Base-by-base conservation (phyloP, 306 rosid genomes). In the Carpinus fangiana region DNA sequence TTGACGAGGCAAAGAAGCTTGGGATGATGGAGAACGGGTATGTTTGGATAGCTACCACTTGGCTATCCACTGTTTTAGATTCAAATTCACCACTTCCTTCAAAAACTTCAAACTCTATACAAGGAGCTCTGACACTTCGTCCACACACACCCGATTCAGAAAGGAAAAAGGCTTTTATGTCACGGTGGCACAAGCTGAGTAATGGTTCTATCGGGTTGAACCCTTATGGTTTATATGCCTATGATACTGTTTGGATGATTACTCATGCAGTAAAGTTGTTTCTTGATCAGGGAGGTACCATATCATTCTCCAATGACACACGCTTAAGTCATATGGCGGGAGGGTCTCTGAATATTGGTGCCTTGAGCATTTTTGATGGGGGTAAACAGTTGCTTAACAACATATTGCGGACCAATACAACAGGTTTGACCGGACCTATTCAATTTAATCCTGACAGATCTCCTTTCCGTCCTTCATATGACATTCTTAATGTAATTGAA, bases 221-320 rank as follows among this genome's bases (percentile, higher is more conserved):
- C 61, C 82, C 87, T 5, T 88, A 85, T 46, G 89, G 86, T 36
- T 51, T 88, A 34, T 88, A 83, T 79, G 91, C 91, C 31, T 88
- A 88, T 68, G 91, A 88, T 73, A 85, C 91, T 4, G 91, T 88
- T 71, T 88, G 87, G 89, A 62, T 83, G 57, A 51, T 88, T 70
- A 86, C 89, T 48, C 56, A 18, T 54, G 89, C 89, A 48, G 45
- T 88, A 12, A 75, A 73, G 72, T 59, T 68, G 86, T 82, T 88
- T 79, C 62, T 88, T 73, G 89, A 79, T 76, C 80, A 76, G 59
- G 85, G 87, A 20, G 81, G 81, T 6, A 61, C 43, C 65, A 59
- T 85, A 55, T 81, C 89, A 18, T 88, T 83, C 73, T 83, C 87
- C 56, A 78, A 78, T 5, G 17, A 36, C 36, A 26, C 75, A 18